Percentiles rank a stretch among this genome's conserved stretches.
phyloP scores from a whole-genome alignment of 2,329 filamentous ascomycete genomes.

The Raffaelea deltoideospora region DNA sequence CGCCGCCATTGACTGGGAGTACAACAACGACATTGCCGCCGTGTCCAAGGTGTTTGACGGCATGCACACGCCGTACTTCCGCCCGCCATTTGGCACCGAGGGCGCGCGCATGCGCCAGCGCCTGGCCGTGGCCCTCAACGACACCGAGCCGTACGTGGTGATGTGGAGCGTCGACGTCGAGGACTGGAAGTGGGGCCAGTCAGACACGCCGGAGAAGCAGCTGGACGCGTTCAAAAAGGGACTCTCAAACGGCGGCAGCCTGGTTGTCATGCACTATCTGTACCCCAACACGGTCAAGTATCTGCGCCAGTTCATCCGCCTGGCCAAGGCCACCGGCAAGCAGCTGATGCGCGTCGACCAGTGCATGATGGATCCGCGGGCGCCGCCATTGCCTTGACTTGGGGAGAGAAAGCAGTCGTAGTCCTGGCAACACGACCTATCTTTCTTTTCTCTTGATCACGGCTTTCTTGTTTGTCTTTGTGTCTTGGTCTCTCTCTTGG shows the following conservation, averaged over 20 bases:
- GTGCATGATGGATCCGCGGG: slow-evolving; percentile 20
- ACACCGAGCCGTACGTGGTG: slow-evolving; percentile 40
- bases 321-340: slow-evolving; percentile 48
- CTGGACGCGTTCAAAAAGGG: slow-evolving; percentile 49
- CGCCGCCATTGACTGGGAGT: slow-evolving; percentile 45
- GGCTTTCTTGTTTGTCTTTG: no score
- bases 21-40: slow-evolving; percentile 38
- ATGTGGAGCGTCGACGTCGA: slow-evolving; percentile 58
- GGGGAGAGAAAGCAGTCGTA: no score
- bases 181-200: slow-evolving; percentile 54
- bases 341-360: slow-evolving; percentile 24
- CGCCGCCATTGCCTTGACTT: slow-evolving; percentile 17
- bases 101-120: slow-evolving; percentile 51
- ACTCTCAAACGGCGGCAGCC: slow-evolving; percentile 42
- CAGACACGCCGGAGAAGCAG: slow-evolving; percentile 48
- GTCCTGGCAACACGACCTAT: no score
- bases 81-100: slow-evolving; percentile 53
- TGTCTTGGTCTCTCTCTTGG: not conserved
- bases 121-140: slow-evolving; percentile 34
- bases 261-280: slow-evolving; percentile 57
- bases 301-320: slow-evolving; percentile 46
- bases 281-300: slow-evolving; percentile 49
- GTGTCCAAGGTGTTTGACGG: slow-evolving; percentile 23
- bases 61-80: slow-evolving; percentile 38
- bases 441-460: no score